Percentiles rank a stretch among this genome's conserved stretches.
phyloP scores from a whole-genome alignment of 2,329 filamentous ascomycete species.

The Exophiala sp. region DNA sequence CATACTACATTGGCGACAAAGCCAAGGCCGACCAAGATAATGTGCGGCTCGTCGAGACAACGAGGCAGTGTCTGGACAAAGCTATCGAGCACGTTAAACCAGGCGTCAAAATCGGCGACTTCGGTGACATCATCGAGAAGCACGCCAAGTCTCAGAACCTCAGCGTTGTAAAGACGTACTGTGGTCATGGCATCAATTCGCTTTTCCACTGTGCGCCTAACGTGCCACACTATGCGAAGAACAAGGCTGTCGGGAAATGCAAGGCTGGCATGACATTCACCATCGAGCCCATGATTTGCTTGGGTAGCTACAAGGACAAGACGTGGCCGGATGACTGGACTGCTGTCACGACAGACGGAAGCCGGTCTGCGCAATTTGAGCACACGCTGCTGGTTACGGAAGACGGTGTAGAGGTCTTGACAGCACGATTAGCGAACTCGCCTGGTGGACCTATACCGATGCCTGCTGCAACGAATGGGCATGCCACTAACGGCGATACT shows the following conservation, averaged over 20 bases:
- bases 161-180: conserved; percentile 92
- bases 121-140: conserved; percentile 93
- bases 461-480: conserved; percentile 13
- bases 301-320: conserved; percentile 86
- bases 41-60: conserved; percentile 85
- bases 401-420: conserved; percentile 76
- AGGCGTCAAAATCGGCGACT: conserved; percentile 86
- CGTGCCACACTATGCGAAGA: conserved; percentile 96
- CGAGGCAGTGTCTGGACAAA: conserved; percentile 84
- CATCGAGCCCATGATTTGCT: conserved; percentile 96
- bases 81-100: conserved; percentile 91
- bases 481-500: conserved; percentile 8
- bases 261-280: conserved; percentile 99
- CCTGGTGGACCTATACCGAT: conserved; percentile 66
- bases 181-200: conserved; percentile 90
- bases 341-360: conserved; percentile 85
- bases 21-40: conserved; percentile 79
- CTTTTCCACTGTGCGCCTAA: conserved; percentile 93
- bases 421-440: conserved; percentile 67
- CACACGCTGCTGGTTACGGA: conserved; percentile 82
- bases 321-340: conserved; percentile 99
- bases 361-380: conserved; percentile 90
- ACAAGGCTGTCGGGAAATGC: conserved; percentile 90
- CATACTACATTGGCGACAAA: conserved; percentile 93
- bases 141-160: conserved; percentile 81